Percentiles rank a stretch among this genome's conserved stretches.
These are phyloP conservation scores for Microbotryum intermedium DNA, from an alignment of 1,284 basidiomycete species.

Conservation along the genomic window DNA sequence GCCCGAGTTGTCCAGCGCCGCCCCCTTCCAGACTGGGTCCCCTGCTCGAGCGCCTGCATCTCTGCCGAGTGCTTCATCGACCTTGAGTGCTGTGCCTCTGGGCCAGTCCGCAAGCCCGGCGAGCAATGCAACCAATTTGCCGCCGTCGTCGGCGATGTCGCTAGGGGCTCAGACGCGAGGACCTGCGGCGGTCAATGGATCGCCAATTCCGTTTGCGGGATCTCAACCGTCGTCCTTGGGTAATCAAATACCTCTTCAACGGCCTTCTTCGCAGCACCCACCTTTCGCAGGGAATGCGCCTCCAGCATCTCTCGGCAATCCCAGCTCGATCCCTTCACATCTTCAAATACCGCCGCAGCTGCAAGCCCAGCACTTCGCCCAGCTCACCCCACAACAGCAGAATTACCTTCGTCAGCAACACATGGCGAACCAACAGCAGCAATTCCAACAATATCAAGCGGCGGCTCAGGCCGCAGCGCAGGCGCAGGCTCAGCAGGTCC, in stretches of 20 bases:
- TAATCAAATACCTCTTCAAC: neutral
- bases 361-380: conserved; percentile 8
- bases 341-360: conserved; percentile 16
- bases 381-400: conserved; percentile 14
- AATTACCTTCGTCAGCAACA: conserved; percentile 11
- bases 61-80: too few relatives aligned
- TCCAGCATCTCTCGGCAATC: conserved; percentile 6
- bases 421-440: neutral
- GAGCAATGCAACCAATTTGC: too few relatives aligned
- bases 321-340: conserved; percentile 9
- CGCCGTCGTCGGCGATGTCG: too few relatives aligned
- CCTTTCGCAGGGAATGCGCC: neutral
- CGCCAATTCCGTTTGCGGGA: too few relatives aligned
- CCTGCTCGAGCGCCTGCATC: too few relatives aligned
- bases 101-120: too few relatives aligned
- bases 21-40: too few relatives aligned
- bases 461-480: neutral
- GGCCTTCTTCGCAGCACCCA: neutral
- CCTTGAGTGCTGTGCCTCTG: too few relatives aligned
- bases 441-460: neutral
- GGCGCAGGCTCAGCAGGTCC: neutral
- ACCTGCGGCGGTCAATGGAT: too few relatives aligned
- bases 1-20: too few relatives aligned
- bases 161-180: too few relatives aligned
- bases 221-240: too few relatives aligned